Percentiles rank a stretch among this genome's conserved stretches.
Conservation (phyloP, 352 stramenopile genomes). For the Phytopythium oedochilum region DNA sequence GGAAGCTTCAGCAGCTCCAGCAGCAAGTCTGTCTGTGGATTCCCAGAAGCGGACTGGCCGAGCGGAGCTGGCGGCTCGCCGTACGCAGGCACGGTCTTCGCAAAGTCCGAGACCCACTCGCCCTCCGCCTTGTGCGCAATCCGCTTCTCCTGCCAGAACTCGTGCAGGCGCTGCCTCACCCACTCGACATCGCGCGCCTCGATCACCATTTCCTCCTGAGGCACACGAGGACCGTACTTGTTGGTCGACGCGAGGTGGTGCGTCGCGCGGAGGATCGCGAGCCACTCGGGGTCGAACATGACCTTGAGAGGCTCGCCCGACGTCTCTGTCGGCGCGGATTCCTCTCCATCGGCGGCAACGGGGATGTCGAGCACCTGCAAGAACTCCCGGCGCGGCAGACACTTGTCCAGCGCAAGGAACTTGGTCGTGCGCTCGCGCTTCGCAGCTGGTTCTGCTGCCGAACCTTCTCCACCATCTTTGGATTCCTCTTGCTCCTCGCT, state of each 20-base stretch:
- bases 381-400: slow-evolving; percentile 92
- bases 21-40: slow-evolving; percentile 95
- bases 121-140: slow-evolving; percentile 34
- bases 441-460: background rate
- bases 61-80: slow-evolving; percentile 19
- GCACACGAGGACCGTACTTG: slow-evolving; percentile 59
- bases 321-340: background rate
- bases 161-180: slow-evolving; percentile 45
- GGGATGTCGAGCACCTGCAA: slow-evolving; percentile 92
- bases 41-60: slow-evolving; percentile 55
- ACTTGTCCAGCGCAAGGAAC: slow-evolving; percentile 99
- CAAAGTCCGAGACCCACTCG: slow-evolving; percentile 80
- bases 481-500: background rate
- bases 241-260: slow-evolving; percentile 82
- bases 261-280: slow-evolving; percentile 91
- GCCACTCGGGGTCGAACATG: slow-evolving; percentile 94
- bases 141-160: slow-evolving; percentile 49
- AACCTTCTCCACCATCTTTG: background rate
- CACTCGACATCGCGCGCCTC: slow-evolving; percentile 74
- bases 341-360: no score
- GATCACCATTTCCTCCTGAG: slow-evolving; percentile 70
- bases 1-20: slow-evolving; percentile 90
- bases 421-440: slow-evolving; percentile 51
- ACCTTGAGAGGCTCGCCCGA: slow-evolving; percentile 41
- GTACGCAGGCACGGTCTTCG: slow-evolving; percentile 64